Percentiles rank a stretch among this genome's conserved stretches.
Evolutionary conservation across 2,329 filamentous ascomycete genomes (phyloP).

Genomic region (Penicillium thymicola): DNA sequence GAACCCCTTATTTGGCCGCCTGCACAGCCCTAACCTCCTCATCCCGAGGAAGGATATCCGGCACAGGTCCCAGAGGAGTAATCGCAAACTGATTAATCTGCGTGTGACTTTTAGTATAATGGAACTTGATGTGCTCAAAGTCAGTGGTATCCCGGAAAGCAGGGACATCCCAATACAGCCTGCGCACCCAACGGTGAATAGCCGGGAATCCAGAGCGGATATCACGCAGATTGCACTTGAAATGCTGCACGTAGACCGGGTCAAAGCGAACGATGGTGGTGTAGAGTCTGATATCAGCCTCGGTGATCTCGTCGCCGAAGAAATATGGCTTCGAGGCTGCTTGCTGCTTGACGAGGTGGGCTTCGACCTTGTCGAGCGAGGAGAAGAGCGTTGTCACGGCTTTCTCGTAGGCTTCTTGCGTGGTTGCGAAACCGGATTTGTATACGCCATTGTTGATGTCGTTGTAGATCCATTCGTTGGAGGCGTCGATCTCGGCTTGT

Average conservation of each 20-base stretch:
- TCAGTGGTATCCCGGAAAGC: conserved; percentile 82
- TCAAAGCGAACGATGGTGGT: conserved; percentile 73
- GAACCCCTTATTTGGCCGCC: conserved; percentile 8
- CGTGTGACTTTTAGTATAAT: conserved; percentile 64
- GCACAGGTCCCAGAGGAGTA: conserved; percentile 79
- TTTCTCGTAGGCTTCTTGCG: conserved; percentile 75
- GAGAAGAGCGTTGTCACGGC: conserved; percentile 70
- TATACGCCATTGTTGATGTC: conserved; percentile 53
- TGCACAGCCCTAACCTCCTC: conserved; percentile 63
- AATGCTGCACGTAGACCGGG: conserved; percentile 76
- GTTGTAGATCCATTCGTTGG: conserved; percentile 77
- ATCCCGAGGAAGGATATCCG: conserved; percentile 72
- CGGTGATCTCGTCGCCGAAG: conserved; percentile 72
- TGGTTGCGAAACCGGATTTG: conserved; percentile 74
- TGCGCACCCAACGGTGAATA: conserved; percentile 76
- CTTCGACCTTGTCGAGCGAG: conserved; percentile 72
- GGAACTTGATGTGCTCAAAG: conserved; percentile 91
- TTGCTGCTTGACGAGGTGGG: conserved; percentile 55
- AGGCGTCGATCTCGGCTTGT: conserved; percentile 67
- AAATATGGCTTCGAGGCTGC: conserved; percentile 57
- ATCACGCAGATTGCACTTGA: conserved; percentile 79
- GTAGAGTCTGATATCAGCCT: conserved; percentile 75
- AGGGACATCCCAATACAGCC: conserved; percentile 76
- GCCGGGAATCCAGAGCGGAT: conserved; percentile 79
- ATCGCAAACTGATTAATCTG: conserved; percentile 68